A percentile compares a stretch with the other conserved stretches of the same genome.
These are phyloP conservation scores for Sclerotinia nivalis DNA, from an alignment of 2,329 filamentous ascomycete species.

Conservation along the genomic window DNA sequence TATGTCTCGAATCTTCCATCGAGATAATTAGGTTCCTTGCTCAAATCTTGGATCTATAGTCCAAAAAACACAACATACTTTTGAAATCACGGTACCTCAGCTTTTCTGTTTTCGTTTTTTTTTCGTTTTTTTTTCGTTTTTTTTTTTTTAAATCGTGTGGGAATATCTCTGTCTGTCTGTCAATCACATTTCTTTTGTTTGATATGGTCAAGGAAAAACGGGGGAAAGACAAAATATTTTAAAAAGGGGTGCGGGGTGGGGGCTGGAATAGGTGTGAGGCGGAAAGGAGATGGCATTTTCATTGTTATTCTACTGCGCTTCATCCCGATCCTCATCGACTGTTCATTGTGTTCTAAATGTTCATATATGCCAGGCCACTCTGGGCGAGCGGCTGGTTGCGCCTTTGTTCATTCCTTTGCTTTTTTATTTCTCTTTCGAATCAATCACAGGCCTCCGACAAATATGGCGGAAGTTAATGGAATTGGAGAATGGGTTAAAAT, in stretches of 20 bases:
- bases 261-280: not conserved
- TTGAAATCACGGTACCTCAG: not conserved
- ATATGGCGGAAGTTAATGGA: not conserved
- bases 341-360: not conserved
- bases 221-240: conserved; percentile 13
- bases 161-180: not conserved
- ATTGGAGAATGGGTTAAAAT: not conserved
- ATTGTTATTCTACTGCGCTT: not conserved
- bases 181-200: not conserved
- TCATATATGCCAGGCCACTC: not conserved
- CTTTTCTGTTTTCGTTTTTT: not conserved
- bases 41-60: not conserved
- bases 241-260: not conserved
- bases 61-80: not conserved
- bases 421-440: not conserved
- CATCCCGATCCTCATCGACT: not conserved
- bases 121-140: not conserved
- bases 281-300: not conserved
- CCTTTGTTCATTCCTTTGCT: not conserved
- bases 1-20: conserved; percentile 7
- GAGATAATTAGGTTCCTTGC: not conserved
- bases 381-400: not conserved
- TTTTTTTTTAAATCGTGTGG: not conserved
- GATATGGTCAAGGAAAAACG: conserved; percentile 1
- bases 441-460: not conserved